Percentiles rank a stretch among this genome's conserved stretches.
Conservation (phyloP, 768 basidiomycete genomes). For the Suillus occidentalis region DNA sequence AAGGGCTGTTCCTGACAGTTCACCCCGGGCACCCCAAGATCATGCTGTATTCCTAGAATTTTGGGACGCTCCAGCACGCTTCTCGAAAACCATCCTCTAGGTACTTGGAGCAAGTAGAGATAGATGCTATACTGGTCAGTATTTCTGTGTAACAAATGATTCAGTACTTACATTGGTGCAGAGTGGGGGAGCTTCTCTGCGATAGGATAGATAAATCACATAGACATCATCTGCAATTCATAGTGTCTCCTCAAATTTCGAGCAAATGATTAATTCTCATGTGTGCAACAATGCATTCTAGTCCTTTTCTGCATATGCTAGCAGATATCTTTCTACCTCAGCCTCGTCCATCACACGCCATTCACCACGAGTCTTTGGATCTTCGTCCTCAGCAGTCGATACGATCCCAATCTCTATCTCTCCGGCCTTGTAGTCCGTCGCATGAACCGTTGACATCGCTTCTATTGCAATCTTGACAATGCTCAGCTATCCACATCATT, state of each 20-base stretch:
- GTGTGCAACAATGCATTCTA: constrained; percentile 26
- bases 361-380: constrained; percentile 64
- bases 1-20: constrained; percentile 28
- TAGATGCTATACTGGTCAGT: constrained; percentile 65
- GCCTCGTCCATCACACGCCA: constrained; percentile 80
- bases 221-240: background rate
- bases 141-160: background rate
- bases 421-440: constrained; percentile 92
- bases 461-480: constrained; percentile 82
- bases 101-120: constrained; percentile 55
- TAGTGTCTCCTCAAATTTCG: background rate
- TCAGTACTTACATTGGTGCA: constrained; percentile 22
- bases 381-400: constrained; percentile 72
- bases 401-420: constrained; percentile 97
- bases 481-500: constrained; percentile 5
- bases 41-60: constrained; percentile 42
- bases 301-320: constrained; percentile 90
- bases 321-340: constrained; percentile 77
- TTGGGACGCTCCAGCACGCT: constrained; percentile 67
- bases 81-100: constrained; percentile 54
- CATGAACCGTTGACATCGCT: constrained; percentile 89
- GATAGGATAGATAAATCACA: constrained; percentile 19
- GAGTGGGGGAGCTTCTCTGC: constrained; percentile 70
- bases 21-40: constrained; percentile 2
- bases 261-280: constrained; percentile 4